Evolutionary conservation across 2,329 filamentous ascomycete genomes (phyloP).

Genomic region (Didymosphaeria variabile): DNA sequence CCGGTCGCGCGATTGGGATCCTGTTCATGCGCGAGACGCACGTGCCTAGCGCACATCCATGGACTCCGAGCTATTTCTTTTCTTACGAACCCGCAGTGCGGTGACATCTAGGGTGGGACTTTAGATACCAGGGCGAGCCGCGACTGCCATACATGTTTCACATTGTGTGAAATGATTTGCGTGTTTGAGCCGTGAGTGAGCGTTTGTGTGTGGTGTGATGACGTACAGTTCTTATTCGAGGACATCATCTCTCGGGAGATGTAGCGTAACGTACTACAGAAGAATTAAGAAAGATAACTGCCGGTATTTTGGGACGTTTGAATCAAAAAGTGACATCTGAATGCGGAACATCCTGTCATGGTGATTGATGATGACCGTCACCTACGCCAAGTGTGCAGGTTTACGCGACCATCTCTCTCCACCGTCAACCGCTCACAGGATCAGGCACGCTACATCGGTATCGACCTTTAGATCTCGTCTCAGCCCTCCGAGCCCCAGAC

Average conservation of each 20-base stretch:
- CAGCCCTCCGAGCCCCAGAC: background rate
- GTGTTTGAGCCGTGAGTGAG: background rate
- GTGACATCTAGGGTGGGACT: background rate
- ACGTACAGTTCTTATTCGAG: background rate
- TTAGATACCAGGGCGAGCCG: constrained; percentile 11
- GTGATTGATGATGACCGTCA: too few species aligned
- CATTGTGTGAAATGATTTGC: background rate
- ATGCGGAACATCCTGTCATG: too few species aligned
- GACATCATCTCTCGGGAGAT: too few species aligned
- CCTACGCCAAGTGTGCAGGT: too few species aligned
- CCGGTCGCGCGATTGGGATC: background rate
- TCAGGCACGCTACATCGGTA: background rate
- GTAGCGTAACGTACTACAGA: too few species aligned
- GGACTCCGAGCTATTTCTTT: background rate
- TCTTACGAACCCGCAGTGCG: constrained; percentile 11
- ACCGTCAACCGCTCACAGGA: too few species aligned
- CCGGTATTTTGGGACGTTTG: too few species aligned
- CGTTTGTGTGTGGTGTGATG: too few species aligned
- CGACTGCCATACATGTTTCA: background rate
- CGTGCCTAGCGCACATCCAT: background rate
- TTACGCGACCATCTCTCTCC: too few species aligned
- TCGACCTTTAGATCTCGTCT: background rate
- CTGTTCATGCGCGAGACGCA: constrained; percentile 3
- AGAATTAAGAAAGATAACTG: too few species aligned
- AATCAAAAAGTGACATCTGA: too few species aligned